Evolutionary conservation across 345 rosid genomes (phyloP).

Genomic region (Stellera chamaejasme): DNA sequence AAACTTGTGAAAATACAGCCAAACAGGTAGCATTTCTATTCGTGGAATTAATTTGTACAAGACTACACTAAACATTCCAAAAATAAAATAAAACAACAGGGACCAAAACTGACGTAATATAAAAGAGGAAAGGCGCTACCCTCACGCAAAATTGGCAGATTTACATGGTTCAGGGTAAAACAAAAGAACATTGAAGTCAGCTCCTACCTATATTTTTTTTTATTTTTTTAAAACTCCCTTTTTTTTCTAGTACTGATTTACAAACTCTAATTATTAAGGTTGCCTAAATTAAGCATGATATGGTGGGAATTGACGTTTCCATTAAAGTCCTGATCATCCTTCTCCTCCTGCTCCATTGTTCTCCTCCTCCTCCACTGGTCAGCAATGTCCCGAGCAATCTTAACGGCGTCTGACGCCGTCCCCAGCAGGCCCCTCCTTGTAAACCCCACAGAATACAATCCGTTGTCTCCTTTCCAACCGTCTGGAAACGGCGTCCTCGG

Average conservation of each 20-base stretch:
- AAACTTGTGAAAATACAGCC: too few species aligned
- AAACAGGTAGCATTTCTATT: constrained; percentile 6
- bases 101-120: not conserved
- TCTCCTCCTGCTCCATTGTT: not conserved
- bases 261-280: constrained; percentile 1
- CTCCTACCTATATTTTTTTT: not conserved
- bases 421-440: constrained; percentile 79
- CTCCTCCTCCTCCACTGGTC: constrained; percentile 37
- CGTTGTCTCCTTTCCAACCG: constrained; percentile 75
- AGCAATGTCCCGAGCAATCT: constrained; percentile 54
- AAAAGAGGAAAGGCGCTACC: constrained; percentile 7
- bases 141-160: constrained; percentile 40
- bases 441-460: constrained; percentile 83
- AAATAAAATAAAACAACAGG: constrained; percentile 1
- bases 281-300: constrained; percentile 18
- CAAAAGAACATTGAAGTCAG: not conserved
- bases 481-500: constrained; percentile 71
- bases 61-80: constrained; percentile 9
- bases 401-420: constrained; percentile 62
- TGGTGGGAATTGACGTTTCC: constrained; percentile 32
- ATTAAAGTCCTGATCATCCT: constrained; percentile 18
- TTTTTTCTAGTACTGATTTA: not conserved
- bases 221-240: not conserved
- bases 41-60: constrained; percentile 19
- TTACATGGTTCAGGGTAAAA: constrained; percentile 22